These are phyloP conservation scores for Fonsecaea multimorphosa DNA, from an alignment of 2,329 filamentous ascomycete species.

Conservation along the genomic window DNA sequence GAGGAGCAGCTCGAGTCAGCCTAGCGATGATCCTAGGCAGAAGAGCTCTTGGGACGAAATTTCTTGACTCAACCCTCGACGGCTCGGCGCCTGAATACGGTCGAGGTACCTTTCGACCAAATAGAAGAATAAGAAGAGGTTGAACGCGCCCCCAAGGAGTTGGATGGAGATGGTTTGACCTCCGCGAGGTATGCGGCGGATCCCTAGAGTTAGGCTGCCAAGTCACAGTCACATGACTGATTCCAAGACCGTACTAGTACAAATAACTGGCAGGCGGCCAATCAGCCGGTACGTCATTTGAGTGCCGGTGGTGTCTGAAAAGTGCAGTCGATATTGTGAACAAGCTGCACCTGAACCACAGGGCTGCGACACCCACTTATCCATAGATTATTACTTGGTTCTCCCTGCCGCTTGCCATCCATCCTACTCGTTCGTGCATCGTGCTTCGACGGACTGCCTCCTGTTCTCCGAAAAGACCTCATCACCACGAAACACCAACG, in stretches of 20 bases:
- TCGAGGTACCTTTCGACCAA: constrained; percentile 10
- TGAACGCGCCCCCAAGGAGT: constrained; percentile 1
- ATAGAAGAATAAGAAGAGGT: constrained; percentile 14
- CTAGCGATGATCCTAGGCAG: constrained; percentile 16
- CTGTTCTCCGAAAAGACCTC: neutral
- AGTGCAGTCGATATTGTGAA: neutral
- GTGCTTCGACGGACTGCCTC: neutral
- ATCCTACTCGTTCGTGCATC: neutral
- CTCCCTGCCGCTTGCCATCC: neutral
- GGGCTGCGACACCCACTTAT: neutral
- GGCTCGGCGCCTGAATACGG: constrained; percentile 18
- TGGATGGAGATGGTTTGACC: constrained; percentile 3
- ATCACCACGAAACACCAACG: neutral
- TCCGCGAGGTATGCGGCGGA: neutral
- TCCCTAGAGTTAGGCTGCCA: neutral
- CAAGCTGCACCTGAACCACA: neutral
- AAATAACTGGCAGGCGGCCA: neutral
- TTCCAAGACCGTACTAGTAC: neutral
- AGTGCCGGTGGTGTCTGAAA: neutral
- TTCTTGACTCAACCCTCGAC: constrained; percentile 11
- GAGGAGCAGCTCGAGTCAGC: constrained; percentile 13
- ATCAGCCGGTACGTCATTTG: neutral
- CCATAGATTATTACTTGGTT: neutral
- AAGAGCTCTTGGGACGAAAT: constrained; percentile 14
- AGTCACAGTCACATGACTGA: neutral